Evolutionary conservation across 2,329 filamentous ascomycete genomes (phyloP).

Genomic region (Colletotrichum plurivorum): DNA sequence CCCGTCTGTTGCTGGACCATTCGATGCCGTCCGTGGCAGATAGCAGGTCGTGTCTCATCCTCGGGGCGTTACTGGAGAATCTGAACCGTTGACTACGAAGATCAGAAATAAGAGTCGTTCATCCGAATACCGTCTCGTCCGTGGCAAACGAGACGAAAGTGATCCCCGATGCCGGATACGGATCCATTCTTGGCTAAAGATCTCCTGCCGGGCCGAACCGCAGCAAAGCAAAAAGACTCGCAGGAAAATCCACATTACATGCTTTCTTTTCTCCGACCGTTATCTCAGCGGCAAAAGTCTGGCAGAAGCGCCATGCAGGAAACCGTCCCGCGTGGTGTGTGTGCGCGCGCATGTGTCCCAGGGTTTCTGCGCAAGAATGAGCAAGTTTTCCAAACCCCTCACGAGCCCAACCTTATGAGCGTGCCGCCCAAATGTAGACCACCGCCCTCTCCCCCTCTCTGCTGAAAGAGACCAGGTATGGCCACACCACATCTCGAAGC

Average conservation of each 20-base stretch:
- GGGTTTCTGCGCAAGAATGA: slow-evolving; percentile 36
- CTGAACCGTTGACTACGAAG: too few relatives aligned
- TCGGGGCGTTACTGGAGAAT: too few relatives aligned
- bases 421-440: not conserved
- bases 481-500: not conserved
- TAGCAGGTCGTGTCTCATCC: too few relatives aligned
- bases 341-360: not conserved
- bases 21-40: too few relatives aligned
- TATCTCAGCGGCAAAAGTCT: not conserved
- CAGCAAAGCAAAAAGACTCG: not conserved
- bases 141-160: too few relatives aligned
- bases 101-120: too few relatives aligned
- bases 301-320: not conserved
- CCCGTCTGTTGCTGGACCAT: too few relatives aligned
- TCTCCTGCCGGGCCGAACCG: not conserved
- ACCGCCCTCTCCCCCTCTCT: too few relatives aligned
- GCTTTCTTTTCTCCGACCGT: not conserved
- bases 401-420: not conserved
- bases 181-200: too few relatives aligned
- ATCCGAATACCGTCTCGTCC: too few relatives aligned
- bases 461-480: not conserved
- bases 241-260: not conserved
- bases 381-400: slow-evolving; percentile 37
- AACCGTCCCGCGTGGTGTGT: not conserved
- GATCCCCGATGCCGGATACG: too few relatives aligned